These are phyloP conservation scores for Halophytophthora batemanensis DNA, from an alignment of 352 stramenopile genomes.

Conservation along the genomic window DNA sequence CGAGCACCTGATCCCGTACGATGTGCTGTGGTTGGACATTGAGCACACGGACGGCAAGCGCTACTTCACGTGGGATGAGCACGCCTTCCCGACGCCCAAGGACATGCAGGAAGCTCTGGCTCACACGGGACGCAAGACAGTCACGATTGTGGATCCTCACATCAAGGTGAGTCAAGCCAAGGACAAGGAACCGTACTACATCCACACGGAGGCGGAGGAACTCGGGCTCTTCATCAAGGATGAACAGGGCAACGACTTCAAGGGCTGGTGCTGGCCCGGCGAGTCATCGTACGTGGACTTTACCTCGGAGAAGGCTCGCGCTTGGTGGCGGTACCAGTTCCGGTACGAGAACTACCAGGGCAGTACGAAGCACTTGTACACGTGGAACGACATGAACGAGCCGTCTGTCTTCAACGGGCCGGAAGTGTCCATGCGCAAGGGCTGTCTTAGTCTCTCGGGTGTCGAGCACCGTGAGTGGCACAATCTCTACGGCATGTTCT, in stretches of 20 bases:
- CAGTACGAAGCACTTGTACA: conserved; percentile 93
- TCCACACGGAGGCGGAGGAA: conserved; percentile 79
- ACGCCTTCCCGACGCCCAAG: conserved; percentile 93
- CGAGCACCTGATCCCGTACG: conserved; percentile 97
- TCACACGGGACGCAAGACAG: conserved; percentile 94
- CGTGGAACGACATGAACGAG: conserved; percentile 99
- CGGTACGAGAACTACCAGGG: conserved; percentile 93
- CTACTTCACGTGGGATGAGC: conserved; percentile 97
- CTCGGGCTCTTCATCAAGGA: conserved; percentile 97
- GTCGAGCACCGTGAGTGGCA: conserved; percentile 99
- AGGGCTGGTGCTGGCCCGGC: conserved; percentile 99
- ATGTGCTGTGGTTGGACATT: conserved; percentile 99
- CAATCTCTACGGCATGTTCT: conserved; percentile 99
- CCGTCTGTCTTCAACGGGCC: conserved; percentile 99
- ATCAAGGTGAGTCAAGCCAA: conserved; percentile 95
- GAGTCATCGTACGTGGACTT: conserved; percentile 98
- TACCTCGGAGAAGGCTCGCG: conserved; percentile 89
- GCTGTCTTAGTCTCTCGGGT: conserved; percentile 87
- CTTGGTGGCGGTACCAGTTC: conserved; percentile 97
- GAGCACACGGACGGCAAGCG: conserved; percentile 99
- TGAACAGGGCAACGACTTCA: conserved; percentile 95
- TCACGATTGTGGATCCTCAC: conserved; percentile 99
- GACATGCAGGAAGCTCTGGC: conserved; percentile 94
- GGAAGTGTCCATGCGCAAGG: conserved; percentile 98
- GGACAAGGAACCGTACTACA: conserved; percentile 80